Conservation (phyloP, 441 rosid species). For the Populus hybrid region DNA sequence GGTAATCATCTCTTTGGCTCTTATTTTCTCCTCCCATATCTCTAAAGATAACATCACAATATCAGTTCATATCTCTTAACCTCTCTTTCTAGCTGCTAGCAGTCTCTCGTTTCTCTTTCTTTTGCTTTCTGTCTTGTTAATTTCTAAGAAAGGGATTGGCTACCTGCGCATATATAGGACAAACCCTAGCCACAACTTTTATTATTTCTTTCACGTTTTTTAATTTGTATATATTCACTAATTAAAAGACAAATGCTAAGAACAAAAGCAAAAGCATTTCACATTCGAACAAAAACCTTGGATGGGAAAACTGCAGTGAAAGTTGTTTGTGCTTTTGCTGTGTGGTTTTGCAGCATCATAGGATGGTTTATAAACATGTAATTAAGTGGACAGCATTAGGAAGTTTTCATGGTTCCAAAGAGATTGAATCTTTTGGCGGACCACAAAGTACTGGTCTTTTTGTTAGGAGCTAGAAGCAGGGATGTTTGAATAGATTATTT, state of each 20-base stretch:
- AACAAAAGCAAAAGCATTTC: neutral
- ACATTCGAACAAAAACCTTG: neutral
- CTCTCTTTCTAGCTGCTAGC: conserved; percentile 10
- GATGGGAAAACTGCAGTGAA: neutral
- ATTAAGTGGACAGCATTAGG: neutral
- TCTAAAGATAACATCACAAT: conserved; percentile 33
- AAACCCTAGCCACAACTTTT: conserved; percentile 20
- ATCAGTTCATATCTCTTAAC: conserved; percentile 41
- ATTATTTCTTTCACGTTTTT: neutral
- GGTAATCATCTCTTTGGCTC: conserved; percentile 44
- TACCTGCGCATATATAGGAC: neutral
- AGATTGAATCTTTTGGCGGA: neutral
- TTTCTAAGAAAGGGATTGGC: conserved; percentile 27
- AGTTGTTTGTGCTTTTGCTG: neutral
- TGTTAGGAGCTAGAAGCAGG: neutral
- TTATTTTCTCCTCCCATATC: conserved; percentile 39
- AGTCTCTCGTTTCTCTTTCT: neutral
- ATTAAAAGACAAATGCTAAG: neutral
- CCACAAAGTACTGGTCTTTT: neutral
- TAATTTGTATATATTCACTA: neutral
- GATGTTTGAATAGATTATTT: neutral
- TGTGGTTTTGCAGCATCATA: neutral
- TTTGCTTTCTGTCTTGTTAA: conserved; percentile 19
- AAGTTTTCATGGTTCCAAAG: neutral
- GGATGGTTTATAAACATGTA: neutral